Evolutionary conservation across 2,329 filamentous ascomycete species (phyloP).

Genomic region (Diaporthe citriasiana): DNA sequence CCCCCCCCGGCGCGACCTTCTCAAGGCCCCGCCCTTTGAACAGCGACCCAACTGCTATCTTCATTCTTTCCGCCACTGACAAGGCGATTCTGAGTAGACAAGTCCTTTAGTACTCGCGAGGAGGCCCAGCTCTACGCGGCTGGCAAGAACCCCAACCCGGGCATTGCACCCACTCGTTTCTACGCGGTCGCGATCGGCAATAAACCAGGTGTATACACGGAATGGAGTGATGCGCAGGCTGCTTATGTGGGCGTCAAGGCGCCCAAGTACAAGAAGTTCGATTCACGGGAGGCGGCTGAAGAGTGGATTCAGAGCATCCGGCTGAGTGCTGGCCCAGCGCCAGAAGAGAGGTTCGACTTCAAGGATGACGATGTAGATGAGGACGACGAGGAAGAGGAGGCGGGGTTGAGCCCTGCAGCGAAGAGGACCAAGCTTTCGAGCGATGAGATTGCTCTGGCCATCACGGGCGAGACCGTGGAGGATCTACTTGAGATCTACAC

Average conservation of each 20-base stretch:
- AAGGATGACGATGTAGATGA: constrained; percentile 46
- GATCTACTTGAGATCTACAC: constrained; percentile 68
- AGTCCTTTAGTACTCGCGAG: constrained; percentile 79
- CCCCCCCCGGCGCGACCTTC: neutral
- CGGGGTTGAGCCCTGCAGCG: constrained; percentile 49
- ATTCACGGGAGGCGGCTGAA: constrained; percentile 79
- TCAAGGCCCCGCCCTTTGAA: neutral
- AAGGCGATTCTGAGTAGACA: constrained; percentile 67
- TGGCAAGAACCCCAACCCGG: constrained; percentile 65
- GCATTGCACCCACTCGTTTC: constrained; percentile 62
- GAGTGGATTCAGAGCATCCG: constrained; percentile 73
- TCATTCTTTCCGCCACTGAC: neutral
- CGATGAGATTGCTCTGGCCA: constrained; percentile 33
- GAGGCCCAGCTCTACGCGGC: constrained; percentile 86
- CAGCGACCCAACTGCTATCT: neutral
- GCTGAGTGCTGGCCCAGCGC: constrained; percentile 33
- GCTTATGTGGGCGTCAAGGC: constrained; percentile 82
- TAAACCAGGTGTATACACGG: constrained; percentile 70
- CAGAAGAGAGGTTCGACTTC: constrained; percentile 37
- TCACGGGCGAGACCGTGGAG: constrained; percentile 42
- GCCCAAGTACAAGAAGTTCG: constrained; percentile 78
- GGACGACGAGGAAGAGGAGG: constrained; percentile 49
- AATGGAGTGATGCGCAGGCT: constrained; percentile 78
- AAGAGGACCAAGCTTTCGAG: constrained; percentile 53
- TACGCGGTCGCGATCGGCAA: constrained; percentile 74